Base-by-base conservation (phyloP, 345 rosid genomes). In the Isatis tinctoria region DNA sequence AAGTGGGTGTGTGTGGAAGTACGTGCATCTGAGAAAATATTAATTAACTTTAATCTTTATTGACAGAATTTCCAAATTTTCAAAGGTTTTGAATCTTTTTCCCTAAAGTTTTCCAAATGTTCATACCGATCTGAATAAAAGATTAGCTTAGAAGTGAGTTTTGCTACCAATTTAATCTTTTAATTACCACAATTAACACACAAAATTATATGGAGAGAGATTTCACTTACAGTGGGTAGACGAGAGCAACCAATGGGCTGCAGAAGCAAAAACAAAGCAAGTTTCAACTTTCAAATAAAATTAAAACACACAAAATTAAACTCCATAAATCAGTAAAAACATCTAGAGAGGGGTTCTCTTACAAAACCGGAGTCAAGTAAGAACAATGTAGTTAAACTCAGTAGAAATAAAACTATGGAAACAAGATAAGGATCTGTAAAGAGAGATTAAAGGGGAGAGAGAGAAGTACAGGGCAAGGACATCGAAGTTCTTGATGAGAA, bases 181-280 rank as follows among this genome's bases (percentile, higher is more conserved):
- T 12, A 51, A 51, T 51, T 51, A 51, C 30, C 30, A 12, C 56
- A 22, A 48, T 22, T 10, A 51, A 51, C 32, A 51, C 8, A 24
- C 27, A 18, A 24, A 49, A 24, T 24, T 24, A 51, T 51, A 52
- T 6, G 58, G 8, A 30, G 28, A 9, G 53, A 47, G 54, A 52
- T 35, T 68, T 44, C 60, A 84, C 98, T 91, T 82, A 93, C 98
- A 93, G 85, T 72, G 98, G 98, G 76, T 91, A 93, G 77, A 79
- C 88, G 47, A 93, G 93, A 73, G 96, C 83, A 77, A 93, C 84
- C 78, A 93, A 67, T 68, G 98, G 98, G 73, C 98, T 91, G 91
- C 80, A 84, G 51, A 81, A 71, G 12, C 37, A 78, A 16, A 41
- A 49, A 63, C 26, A 63, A 10, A 48, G 22, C 3, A 17, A 70